Evolutionary conservation across 2,329 filamentous ascomycete species (phyloP), one percentile per base, ranked within the genome.

Genomic region (Tricladium varicosporioides): DNA sequence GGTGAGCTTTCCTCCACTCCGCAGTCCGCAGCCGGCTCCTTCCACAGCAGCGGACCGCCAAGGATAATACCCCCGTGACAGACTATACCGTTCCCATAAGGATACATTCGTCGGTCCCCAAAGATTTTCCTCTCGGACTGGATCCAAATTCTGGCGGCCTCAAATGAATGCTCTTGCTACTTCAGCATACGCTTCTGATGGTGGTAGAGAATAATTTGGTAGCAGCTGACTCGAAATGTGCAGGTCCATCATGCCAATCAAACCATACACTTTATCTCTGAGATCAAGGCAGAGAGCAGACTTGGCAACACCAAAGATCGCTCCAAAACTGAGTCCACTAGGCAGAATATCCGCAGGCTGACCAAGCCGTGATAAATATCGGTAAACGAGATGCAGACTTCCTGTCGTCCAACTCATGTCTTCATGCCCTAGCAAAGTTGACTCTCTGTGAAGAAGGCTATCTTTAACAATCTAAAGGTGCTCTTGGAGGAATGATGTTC

Each of bases 191-290:
- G 63, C 51, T 22, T 47, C n/a, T 1, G n/a, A 18, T 4, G 54
- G 51, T 49, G 22, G 5, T 1, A 45, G 15, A 1, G 18, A 31
- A 19, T 64, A 64, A 50, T 63, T n/a, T 1, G 58, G 60, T 2
- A 51, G 46, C 14, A 64, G 16, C 3, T 55, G 22, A 11, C 19
- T 15, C 10, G 56, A 51, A 18, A 64, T 52, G 1, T 5, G 5
- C 5, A 36, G 48, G 11, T 60, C 53, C 51, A 63, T 63, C 22
- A 64, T 22, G 9, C 59, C 59, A 19, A 60, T 15, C 8, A 64
- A 48, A 8, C 59, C 60, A 45, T 63, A 63, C 2, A 64, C 57
- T 51, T 61, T 64, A 27, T 63, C 62, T 32, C 62, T 57, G 9
- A 32, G 9, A 50, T 63, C 57, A 4, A 14, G 13, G 8, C 22